phyloP scores from a whole-genome alignment of 2,329 filamentous ascomycete genomes.

The Claviceps sp. region DNA sequence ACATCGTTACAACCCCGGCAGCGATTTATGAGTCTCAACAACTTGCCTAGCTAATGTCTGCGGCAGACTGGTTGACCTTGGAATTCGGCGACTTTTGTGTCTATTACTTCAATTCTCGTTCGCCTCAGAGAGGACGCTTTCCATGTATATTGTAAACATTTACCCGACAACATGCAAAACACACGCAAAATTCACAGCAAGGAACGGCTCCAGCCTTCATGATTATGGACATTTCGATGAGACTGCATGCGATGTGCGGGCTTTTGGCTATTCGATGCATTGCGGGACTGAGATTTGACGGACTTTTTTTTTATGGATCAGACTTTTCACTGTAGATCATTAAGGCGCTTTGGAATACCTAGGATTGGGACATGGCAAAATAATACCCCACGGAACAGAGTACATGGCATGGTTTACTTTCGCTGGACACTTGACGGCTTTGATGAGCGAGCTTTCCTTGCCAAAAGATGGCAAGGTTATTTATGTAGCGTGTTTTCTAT shows the following conservation, averaged over 20 bases:
- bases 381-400: conserved; percentile 4
- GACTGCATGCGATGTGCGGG: no score
- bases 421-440: not conserved
- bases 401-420: conserved; percentile 2
- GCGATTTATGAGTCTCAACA: conserved; percentile 12
- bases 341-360: conserved; percentile 2
- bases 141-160: not conserved
- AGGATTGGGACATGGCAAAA: conserved; percentile 1
- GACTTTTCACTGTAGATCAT: conserved; percentile 1
- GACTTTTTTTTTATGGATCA: not conserved
- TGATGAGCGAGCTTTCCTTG: no score
- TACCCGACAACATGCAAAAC: not conserved
- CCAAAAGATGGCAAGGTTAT: no score
- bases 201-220: not conserved
- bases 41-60: conserved; percentile 1
- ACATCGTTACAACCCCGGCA: conserved; percentile 16
- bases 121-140: not conserved
- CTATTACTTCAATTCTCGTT: not conserved
- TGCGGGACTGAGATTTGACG: not conserved
- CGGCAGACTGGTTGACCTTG: not conserved
- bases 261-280: no score
- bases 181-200: not conserved
- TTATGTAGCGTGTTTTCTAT: no score
- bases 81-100: not conserved
- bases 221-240: no score